Base-by-base conservation (phyloP, 805 yeast genomes). In the Sugiyamaella americana region DNA sequence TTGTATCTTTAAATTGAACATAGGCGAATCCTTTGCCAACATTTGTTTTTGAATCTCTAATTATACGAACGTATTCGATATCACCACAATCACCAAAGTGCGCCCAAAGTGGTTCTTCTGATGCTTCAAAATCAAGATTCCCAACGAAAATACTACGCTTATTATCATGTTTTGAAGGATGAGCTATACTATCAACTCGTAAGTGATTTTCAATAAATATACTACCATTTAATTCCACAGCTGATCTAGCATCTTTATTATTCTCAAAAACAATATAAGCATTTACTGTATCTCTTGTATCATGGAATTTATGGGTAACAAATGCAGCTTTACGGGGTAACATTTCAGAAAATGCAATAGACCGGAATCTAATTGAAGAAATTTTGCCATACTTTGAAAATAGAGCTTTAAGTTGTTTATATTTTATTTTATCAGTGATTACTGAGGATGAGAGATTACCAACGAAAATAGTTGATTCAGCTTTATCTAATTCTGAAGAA, bases 11-110 rank as follows among this genome's bases (percentile, higher is more conserved):
- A 70, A 89, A 93, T 65, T 91, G 98, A 30, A 93, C 88, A 62
- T 89, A 86, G 4, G 96, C 98, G 69, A 93, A 89, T 4, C 99
- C 99, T 68, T 93, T 93, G 53, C 98, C 99, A 49, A 91, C 72
- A 58, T 93, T 91, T 19, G 97, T 91, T 68, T 87, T 87, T 16
- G 95, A 69, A 63, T 93, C 99, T 62, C 99, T 79, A 29, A 93
- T 77, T 40, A 93, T 76, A 64, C 99, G 78, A 26, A 93, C 96
- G 52, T 84, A 82, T 63, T 88, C 95, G 46, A 93, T 84, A 22
- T 77, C 81, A 22, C 86, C 87, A 52, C 80, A 72, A 2, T 58
- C 64, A 51, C 71, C 72, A 68, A 93, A 93, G 63, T 82, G 87
- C 45, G 71, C 74, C 95, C 96, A 93, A 30, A 93, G 70, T 29